Evolutionary conservation across 257 asterid species (phyloP).

Genomic region (Rhazya stricta): DNA sequence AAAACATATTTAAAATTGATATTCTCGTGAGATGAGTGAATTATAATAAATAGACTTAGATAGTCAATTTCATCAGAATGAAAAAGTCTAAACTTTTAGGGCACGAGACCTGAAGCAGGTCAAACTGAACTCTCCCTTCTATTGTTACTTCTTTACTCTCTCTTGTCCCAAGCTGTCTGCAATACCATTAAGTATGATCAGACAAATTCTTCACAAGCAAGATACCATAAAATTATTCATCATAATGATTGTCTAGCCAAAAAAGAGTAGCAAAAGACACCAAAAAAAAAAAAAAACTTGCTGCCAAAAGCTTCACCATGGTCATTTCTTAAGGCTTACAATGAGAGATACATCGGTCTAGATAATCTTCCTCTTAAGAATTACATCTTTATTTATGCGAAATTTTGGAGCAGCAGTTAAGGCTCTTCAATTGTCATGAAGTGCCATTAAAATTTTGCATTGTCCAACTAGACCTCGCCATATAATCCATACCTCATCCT

Average conservation of each 20-base stretch:
- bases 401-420: not conserved
- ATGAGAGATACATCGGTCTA: not conserved
- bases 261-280: too few relatives aligned
- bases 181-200: conserved; percentile 28
- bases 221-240: conserved; percentile 12
- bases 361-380: not conserved
- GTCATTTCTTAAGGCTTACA: not conserved
- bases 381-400: not conserved
- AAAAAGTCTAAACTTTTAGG: not conserved
- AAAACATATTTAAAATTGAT: not conserved
- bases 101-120: conserved; percentile 75
- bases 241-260: too few relatives aligned
- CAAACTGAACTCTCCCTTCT: conserved; percentile 98
- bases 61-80: not conserved
- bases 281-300: too few relatives aligned
- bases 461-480: too few relatives aligned
- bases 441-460: too few relatives aligned
- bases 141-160: conserved; percentile 93
- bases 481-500: too few relatives aligned
- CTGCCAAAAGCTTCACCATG: not conserved
- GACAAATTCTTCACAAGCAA: conserved; percentile 25
- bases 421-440: not conserved
- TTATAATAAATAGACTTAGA: not conserved
- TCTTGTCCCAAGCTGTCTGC: conserved; percentile 92
- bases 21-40: not conserved